Conservation (phyloP, 2,329 filamentous ascomycete species). For the Ceratocystis eucalypticola region DNA sequence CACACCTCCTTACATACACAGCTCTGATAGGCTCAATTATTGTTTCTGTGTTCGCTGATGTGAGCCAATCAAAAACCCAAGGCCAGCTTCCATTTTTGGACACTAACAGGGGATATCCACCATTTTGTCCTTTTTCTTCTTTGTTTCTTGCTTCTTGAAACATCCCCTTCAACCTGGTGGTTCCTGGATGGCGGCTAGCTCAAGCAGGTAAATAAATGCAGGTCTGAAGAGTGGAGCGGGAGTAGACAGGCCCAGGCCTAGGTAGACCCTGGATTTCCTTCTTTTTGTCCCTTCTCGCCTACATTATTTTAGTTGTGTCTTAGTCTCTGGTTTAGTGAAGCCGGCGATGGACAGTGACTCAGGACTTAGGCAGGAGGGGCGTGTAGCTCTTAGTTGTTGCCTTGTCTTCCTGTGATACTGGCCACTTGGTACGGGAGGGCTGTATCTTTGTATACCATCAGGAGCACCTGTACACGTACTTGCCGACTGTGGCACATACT, state of each 20-base stretch:
- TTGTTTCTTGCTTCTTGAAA: neutral
- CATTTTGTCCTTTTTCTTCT: neutral
- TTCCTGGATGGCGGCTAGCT: neutral
- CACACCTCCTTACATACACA: too few species aligned
- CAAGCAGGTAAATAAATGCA: neutral
- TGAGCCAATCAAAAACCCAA: constrained; percentile 12
- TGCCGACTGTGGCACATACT: neutral
- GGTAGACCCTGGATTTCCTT: neutral
- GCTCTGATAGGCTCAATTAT: neutral
- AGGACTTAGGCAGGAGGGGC: neutral
- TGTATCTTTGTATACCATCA: neutral
- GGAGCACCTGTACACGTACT: neutral
- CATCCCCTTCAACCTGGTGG: neutral
- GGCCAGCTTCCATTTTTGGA: constrained; percentile 14
- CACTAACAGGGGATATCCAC: neutral
- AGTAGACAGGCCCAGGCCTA: neutral
- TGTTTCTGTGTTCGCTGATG: neutral
- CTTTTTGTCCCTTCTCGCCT: neutral
- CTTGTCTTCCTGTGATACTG: too few species aligned
- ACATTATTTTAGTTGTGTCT: neutral
- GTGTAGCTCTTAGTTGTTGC: too few species aligned
- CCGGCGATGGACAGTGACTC: neutral
- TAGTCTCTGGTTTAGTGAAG: neutral
- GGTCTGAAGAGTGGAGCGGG: neutral
- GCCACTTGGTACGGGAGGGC: too few species aligned